Evolutionary conservation across 2,329 filamentous ascomycete genomes (phyloP), one percentile per base, ranked within the genome.

Genomic region (Xylaria arbuscula): DNA sequence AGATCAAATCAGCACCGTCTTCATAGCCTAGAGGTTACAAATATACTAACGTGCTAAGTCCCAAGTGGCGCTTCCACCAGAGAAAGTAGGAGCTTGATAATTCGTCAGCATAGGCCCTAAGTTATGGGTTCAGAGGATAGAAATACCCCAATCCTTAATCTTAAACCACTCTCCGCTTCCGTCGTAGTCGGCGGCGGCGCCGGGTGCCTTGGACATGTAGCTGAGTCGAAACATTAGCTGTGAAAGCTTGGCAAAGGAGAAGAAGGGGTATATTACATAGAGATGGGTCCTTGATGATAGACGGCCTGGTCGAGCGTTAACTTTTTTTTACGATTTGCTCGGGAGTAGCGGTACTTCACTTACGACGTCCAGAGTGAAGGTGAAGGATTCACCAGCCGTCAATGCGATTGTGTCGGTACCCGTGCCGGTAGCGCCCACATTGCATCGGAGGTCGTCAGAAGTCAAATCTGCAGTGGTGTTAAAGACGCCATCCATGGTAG

Each of bases 201-300:
- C 71, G 2, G 80, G 80, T 1, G 81, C 80, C 69, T 81, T 81
- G 63, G 81, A 82, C 69, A 82, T 79, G 75, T 82, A 82, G n/a
- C 78, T 79, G 38, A 5, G 6, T 10, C 11, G 17, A 53, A 32
- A 54, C 10, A n/a, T 62, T 55, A 60, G 53, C 6, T n/a, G 34
- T 19, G 13, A n/a, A 19, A 11, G n/a, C 10, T 13, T 7, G 32
- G 11, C 2, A 10, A 58, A 10, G 17, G 6, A 5, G 9, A 10
- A 32, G 2, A 17, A 68, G 53, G 28, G 28, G 3, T 2, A 28
- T 28, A 28, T 28, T 72, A 81, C 76, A 82, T 71, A 0, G 80
- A 80, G 65, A 81, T 78, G 0, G 81, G 81, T 0, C 81, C 81
- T 69, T 82, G 80, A 74, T 83, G 81, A 67, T 83, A 83, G n/a